phyloP scores from a whole-genome alignment of 2,329 filamentous ascomycete species.

The Aureobasidium mangrovei region DNA sequence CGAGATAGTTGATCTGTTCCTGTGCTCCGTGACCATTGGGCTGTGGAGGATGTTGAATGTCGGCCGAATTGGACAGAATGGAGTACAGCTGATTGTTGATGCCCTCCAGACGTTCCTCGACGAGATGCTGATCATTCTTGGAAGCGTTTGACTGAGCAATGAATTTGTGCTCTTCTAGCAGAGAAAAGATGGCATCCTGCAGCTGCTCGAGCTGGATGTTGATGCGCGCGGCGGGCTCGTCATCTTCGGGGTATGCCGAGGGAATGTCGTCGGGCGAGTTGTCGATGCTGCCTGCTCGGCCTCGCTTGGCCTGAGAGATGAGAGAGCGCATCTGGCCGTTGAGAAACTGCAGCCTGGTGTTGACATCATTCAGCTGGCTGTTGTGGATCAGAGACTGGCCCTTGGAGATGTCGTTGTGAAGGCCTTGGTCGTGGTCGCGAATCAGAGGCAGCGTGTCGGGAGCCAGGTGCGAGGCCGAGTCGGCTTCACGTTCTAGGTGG shows the following conservation, averaged over 20 bases:
- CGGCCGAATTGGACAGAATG: constrained; percentile 31
- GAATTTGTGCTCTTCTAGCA: constrained; percentile 15
- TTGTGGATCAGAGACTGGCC: not conserved
- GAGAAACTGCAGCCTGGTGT: constrained; percentile 24
- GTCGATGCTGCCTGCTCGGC: constrained; percentile 10
- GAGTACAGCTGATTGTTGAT: constrained; percentile 57
- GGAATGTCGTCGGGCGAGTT: constrained; percentile 13
- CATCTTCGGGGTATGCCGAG: constrained; percentile 14
- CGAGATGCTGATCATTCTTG: constrained; percentile 10
- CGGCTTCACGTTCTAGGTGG: constrained; percentile 51
- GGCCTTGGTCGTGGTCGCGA: constrained; percentile 15
- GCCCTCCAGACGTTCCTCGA: constrained; percentile 47
- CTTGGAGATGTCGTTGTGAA: constrained; percentile 15
- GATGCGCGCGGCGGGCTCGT: constrained; percentile 14
- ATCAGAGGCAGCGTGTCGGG: constrained; percentile 9
- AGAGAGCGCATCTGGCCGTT: constrained; percentile 25
- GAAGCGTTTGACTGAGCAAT: constrained; percentile 17
- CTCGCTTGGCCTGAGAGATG: constrained; percentile 14
- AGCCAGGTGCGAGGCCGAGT: not conserved
- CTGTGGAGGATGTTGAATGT: constrained; percentile 50
- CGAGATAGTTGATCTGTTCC: constrained; percentile 60
- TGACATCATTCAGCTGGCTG: constrained; percentile 17
- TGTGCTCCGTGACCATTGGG: constrained; percentile 50
- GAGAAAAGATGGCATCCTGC: constrained; percentile 14
- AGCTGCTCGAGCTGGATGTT: constrained; percentile 16